A percentile compares a stretch with the other conserved stretches of the same genome.
Evolutionary conservation across 805 yeast species (phyloP).

Genomic region (Metschnikowia reukaufii): DNA sequence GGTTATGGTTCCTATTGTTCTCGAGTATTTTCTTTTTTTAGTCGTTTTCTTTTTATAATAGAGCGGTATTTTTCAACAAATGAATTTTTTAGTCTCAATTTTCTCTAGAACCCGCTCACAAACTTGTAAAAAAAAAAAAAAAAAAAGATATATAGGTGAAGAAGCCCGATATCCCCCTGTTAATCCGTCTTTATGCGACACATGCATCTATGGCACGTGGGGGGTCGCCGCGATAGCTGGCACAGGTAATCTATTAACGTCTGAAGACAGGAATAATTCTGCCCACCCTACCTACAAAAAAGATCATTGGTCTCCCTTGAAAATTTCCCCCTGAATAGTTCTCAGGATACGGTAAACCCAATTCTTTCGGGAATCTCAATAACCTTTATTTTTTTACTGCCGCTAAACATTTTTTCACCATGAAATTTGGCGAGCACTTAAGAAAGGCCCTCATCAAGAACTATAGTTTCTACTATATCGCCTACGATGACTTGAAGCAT

Average conservation of each 20-base stretch:
- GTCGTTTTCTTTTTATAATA: too few species aligned
- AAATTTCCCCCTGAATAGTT: neutral
- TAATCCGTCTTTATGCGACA: neutral
- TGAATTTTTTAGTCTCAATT: too few species aligned
- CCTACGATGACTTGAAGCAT: slow-evolving; percentile 87
- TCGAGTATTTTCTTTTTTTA: too few species aligned
- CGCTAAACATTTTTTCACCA: slow-evolving; percentile 25
- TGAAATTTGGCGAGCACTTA: slow-evolving; percentile 96
- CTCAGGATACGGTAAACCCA: neutral
- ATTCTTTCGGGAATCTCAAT: neutral
- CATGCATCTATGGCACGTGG: slow-evolving; percentile 4
- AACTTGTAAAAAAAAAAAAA: too few species aligned
- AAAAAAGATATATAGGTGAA: too few species aligned
- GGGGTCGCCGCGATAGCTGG: slow-evolving; percentile 4
- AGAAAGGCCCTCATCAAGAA: slow-evolving; percentile 86
- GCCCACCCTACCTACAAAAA: neutral
- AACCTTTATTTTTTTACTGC: neutral
- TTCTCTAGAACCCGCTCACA: too few species aligned
- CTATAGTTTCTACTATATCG: slow-evolving; percentile 85
- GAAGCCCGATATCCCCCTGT: neutral
- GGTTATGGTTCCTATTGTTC: neutral
- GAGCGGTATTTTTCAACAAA: too few species aligned
- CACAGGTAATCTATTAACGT: neutral
- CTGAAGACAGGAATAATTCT: slow-evolving; percentile 5
- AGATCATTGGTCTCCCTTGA: neutral